Evolutionary conservation across 352 stramenopile genomes (phyloP).

Genomic region (Phytophthora pisi): DNA sequence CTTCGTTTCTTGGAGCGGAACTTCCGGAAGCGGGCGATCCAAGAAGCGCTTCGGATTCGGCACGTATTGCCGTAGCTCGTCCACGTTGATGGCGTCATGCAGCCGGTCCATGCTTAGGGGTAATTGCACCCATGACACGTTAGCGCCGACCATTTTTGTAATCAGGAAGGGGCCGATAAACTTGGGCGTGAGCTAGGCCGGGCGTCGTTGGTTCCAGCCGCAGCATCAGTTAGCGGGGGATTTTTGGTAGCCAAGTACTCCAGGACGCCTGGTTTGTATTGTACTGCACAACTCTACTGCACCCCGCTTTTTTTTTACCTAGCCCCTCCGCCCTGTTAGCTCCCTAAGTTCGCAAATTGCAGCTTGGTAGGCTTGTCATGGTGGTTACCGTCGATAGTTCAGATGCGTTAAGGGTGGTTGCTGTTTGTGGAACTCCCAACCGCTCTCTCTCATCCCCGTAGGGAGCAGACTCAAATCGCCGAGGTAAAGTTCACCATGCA

Average conservation of each 20-base stretch:
- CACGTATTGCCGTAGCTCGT: slow-evolving; percentile 4
- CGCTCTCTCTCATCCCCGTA: neutral
- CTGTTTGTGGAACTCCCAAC: neutral
- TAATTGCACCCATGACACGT: neutral
- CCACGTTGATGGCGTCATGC: slow-evolving; percentile 8
- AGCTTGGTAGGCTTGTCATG: no score
- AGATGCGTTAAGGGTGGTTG: neutral
- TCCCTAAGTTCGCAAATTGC: no score
- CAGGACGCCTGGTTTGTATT: neutral
- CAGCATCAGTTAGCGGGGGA: no score
- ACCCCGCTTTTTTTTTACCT: no score
- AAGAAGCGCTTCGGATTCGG: neutral
- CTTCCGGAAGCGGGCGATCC: slow-evolving; percentile 3
- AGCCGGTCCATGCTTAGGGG: neutral
- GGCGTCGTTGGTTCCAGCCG: no score
- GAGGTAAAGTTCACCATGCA: neutral
- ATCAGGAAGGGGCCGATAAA: no score
- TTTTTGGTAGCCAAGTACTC: slow-evolving; percentile 2
- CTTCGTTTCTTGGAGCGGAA: neutral
- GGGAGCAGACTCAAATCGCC: neutral
- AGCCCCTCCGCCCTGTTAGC: no score
- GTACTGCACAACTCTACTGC: slow-evolving; percentile 1
- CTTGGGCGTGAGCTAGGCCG: no score
- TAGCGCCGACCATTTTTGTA: neutral
- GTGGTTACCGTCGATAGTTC: neutral